Evolutionary conservation across 140 eudicot species (phyloP).

Genomic region (Oenanthe javanica): DNA sequence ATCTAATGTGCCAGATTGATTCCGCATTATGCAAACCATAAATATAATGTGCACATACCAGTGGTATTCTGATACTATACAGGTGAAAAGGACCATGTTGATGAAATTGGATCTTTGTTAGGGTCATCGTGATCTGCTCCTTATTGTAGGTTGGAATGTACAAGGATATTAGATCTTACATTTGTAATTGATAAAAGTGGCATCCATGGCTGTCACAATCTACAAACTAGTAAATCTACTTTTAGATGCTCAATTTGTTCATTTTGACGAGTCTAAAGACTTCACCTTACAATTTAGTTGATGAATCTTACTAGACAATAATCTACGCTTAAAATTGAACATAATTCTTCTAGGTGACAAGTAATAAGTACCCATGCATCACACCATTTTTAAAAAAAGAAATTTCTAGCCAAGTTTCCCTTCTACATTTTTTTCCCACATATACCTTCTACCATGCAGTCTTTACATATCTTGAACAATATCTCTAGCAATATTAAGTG

Average conservation of each 20-base stretch:
- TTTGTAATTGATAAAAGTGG: no score
- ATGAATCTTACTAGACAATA: neutral
- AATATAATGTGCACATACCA: neutral
- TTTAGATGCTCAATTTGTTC: neutral
- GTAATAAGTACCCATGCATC: neutral
- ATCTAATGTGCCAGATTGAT: neutral
- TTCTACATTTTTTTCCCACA: neutral
- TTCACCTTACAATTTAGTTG: neutral
- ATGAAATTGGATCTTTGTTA: no score
- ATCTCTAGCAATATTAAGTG: neutral
- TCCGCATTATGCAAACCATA: neutral
- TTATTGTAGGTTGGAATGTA: no score
- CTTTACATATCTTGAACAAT: neutral
- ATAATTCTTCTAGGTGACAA: neutral
- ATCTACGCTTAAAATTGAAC: neutral
- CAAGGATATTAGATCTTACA: no score
- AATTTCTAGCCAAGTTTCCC: neutral
- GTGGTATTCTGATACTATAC: no score
- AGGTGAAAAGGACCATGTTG: neutral
- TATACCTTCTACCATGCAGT: neutral
- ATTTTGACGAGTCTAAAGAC: neutral
- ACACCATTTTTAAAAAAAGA: no score
- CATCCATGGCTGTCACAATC: no score
- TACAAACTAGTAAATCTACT: no score
- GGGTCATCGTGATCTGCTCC: neutral